Evolutionary conservation across 306 rosid genomes (phyloP).

Genomic region (Castanea crenata): DNA sequence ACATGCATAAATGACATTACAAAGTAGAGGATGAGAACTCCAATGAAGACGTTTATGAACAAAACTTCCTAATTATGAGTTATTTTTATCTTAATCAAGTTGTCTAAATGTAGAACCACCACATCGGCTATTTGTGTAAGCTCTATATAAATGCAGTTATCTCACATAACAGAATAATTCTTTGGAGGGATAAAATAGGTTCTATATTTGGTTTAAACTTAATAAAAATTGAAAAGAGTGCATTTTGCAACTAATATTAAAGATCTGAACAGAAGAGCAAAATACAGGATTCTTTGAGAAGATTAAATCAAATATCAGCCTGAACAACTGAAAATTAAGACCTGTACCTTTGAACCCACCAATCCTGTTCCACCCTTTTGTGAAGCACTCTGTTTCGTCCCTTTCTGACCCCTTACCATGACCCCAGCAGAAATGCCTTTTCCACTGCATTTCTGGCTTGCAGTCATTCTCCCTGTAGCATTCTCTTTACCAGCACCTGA

Average conservation of each 20-base stretch:
- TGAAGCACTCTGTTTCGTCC: constrained; percentile 11
- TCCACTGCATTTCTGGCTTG: constrained; percentile 38
- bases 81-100: background rate
- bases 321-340: constrained; percentile 4
- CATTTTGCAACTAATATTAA: constrained; percentile 3
- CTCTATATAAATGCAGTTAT: background rate
- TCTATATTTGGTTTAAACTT: background rate
- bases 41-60: too few relatives aligned
- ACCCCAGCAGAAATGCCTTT: constrained; percentile 32
- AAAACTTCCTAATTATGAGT: too few relatives aligned
- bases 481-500: constrained; percentile 51
- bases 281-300: background rate
- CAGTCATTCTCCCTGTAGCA: constrained; percentile 23
- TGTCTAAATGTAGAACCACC: background rate
- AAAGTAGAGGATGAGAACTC: too few relatives aligned
- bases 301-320: background rate
- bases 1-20: too few relatives aligned
- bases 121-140: background rate
- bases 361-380: constrained; percentile 33
- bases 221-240: background rate
- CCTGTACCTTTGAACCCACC: constrained; percentile 27
- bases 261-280: constrained; percentile 6
- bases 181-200: background rate
- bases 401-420: constrained; percentile 28
- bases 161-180: background rate